Base-by-base conservation (phyloP, 192 early-diverging fungal species). In the Haplosporangium gracile region DNA sequence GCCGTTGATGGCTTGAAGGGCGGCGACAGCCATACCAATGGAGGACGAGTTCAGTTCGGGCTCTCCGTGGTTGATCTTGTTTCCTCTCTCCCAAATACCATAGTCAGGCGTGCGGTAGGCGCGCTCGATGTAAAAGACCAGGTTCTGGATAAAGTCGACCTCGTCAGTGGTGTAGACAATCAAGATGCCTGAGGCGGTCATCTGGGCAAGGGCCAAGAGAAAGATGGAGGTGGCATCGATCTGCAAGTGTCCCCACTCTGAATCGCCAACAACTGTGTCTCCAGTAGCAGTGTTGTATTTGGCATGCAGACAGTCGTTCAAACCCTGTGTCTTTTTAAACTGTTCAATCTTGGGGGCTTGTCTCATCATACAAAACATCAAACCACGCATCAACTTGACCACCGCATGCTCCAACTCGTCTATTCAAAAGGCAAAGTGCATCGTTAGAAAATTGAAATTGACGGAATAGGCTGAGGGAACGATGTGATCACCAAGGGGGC, bases 61-160 rank as follows among this genome's bases (percentile, higher is more conserved):
- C 68, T 93, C 87, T 42, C 96, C 96, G 75, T 97, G 95, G 89
- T 97, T 97, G 60, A 93, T 92, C 88, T 97, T 97, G 85, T 97
- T 94, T 70, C 96, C 96, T 65, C 96, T 89, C 73, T 97, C 96
- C 96, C 96, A 97, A 68, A 96, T 94, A 70, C 96, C 96, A 82
- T 95, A 97, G 75, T 97, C 96, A 0, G 96, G 96, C 10, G 96
- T 96, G 80, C 95, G 93, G 82, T 95, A 96, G 22, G 91, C 90
- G 53, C 95, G 91, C 82, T 97, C 96, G 55, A 97, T 95, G 82
- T 97, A 97, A 83, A 96, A 97, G 16, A 96, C 94, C 26, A 97
- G 89, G 87, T 97, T 97, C 82, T 97, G 96, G 43, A 97, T 88
- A 82, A 95, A 96, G 76, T 95, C 91, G 24, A 96, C 96, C 83